A percentile compares a stretch with the other conserved stretches of the same genome.
Conservation (phyloP, 2,329 filamentous ascomycete genomes). For the Trichoderma guizhouense region DNA sequence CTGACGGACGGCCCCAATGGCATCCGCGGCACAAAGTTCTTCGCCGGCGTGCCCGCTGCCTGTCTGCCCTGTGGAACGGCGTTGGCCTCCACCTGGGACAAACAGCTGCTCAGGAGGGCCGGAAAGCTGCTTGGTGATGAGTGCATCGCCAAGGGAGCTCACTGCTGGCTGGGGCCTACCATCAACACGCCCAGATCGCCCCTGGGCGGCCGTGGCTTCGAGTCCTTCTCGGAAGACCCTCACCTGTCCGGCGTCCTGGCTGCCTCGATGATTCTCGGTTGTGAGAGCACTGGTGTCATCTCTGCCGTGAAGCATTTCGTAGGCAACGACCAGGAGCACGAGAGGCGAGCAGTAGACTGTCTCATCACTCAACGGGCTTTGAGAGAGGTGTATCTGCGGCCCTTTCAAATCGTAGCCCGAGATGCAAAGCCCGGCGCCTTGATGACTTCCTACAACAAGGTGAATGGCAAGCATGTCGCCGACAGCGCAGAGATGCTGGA, state of each 20-base stretch:
- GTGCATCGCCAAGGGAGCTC: slow-evolving; percentile 4
- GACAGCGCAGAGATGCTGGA: not conserved
- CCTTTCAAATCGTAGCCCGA: not conserved
- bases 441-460: slow-evolving; percentile 10
- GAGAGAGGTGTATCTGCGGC: not conserved
- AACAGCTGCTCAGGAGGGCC: not conserved
- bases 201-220: not conserved
- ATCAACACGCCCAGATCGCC: slow-evolving; percentile 4
- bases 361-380: slow-evolving; percentile 1
- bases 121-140: not conserved
- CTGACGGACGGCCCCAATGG: not conserved
- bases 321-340: slow-evolving; percentile 3
- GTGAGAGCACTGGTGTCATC: not conserved
- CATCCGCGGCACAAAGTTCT: slow-evolving; percentile 5
- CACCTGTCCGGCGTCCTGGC: not conserved
- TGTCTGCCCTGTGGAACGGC: not conserved
- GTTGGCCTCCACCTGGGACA: not conserved
- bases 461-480: not conserved
- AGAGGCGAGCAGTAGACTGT: slow-evolving; percentile 1
- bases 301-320: slow-evolving; percentile 5
- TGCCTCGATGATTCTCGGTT: not conserved
- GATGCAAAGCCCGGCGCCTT: not conserved
- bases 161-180: slow-evolving; percentile 1
- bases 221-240: slow-evolving; percentile 2
- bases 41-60: not conserved